Base-by-base conservation (phyloP, 805 yeast species). In the Sugiyamaella floridensis region DNA sequence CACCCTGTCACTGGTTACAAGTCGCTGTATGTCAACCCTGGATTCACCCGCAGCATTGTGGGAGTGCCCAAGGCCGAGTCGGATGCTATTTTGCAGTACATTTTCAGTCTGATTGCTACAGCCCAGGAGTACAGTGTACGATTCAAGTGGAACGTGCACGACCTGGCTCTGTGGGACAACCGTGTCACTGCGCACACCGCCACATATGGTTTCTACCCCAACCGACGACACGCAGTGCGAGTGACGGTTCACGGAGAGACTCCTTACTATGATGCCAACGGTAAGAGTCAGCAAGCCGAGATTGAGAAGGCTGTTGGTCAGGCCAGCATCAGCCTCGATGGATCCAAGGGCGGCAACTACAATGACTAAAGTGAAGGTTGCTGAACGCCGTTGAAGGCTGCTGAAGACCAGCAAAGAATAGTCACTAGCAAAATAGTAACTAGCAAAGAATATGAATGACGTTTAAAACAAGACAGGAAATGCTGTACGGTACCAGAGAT, bases 161-260 rank as follows among this genome's bases (percentile, higher is more conserved):
- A 89, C 1, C 83, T 86, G 48, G 87, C 82, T 18, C 67, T 83
- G 20, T 86, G 92, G 90, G 93, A 86, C 63, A 86, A 86, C 73
- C 80, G 92, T 65, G 77, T 81, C 7, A 68, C 78, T 20, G 52
- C 49, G 45, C 92, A 86, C 67, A 74, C 87, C 14, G 89, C 89
- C 14, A 74, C 82, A 15, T 76, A 80, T 51, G 92, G 86, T 62
- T 85, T 87, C 83, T 84, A 78, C 58, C 82, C 85, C 15, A 78
- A 76, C 41, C 74, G 80, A 20, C 78, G 93, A 67, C 92, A 85
- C 59, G 86, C 86, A 9, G 81, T 82, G 63, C 77, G 92, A 67
- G 78, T 85, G 53, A 84, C 89, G 15, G 82, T 86, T 2, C 78
- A 79, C 60, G 90, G 82, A 58, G 92, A 86, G 67, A 76, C 84